Evolutionary conservation across 2,329 filamentous ascomycete species (phyloP).

Genomic region (Juglanconis juglandina): DNA sequence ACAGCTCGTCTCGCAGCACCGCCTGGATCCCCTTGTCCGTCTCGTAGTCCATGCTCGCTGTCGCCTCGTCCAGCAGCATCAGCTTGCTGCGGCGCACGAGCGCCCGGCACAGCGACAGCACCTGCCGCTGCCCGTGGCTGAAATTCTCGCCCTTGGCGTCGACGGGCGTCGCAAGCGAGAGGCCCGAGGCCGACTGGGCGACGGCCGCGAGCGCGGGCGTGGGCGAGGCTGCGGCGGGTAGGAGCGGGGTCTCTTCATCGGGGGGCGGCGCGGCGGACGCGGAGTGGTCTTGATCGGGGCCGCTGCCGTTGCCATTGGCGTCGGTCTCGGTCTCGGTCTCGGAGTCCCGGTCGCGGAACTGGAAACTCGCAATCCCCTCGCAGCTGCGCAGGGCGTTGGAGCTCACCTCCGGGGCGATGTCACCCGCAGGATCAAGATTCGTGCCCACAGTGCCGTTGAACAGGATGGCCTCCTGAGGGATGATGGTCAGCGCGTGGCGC

Average conservation of each 20-base stretch:
- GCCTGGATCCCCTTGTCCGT: conserved; percentile 54
- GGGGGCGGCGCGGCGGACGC: background rate
- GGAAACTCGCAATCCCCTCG: conserved; percentile 54
- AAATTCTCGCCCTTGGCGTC: conserved; percentile 54
- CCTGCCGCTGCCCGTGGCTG: conserved; percentile 56
- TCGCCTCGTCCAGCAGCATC: conserved; percentile 57
- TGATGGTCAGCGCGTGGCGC: conserved; percentile 35
- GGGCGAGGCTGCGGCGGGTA: conserved; percentile 2
- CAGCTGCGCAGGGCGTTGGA: conserved; percentile 60
- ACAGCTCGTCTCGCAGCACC: conserved; percentile 49
- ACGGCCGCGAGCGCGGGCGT: conserved; percentile 20
- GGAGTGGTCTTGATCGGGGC: conserved; percentile 10
- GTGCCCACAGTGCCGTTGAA: conserved; percentile 37
- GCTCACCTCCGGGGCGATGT: conserved; percentile 51
- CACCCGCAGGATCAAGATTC: conserved; percentile 63
- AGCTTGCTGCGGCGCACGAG: conserved; percentile 53
- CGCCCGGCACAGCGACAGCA: conserved; percentile 55
- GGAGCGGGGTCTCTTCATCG: conserved; percentile 19
- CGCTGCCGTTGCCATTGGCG: conserved; percentile 19
- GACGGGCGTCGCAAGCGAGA: conserved; percentile 44
- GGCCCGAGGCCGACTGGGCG: conserved; percentile 20
- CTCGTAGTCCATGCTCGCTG: conserved; percentile 57
- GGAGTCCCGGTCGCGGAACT: conserved; percentile 33
- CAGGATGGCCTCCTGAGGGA: conserved; percentile 38
- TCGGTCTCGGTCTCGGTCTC: conserved; percentile 30